phyloP scores from a whole-genome alignment of 163 green algal species.

The Picocystis sp. region DNA sequence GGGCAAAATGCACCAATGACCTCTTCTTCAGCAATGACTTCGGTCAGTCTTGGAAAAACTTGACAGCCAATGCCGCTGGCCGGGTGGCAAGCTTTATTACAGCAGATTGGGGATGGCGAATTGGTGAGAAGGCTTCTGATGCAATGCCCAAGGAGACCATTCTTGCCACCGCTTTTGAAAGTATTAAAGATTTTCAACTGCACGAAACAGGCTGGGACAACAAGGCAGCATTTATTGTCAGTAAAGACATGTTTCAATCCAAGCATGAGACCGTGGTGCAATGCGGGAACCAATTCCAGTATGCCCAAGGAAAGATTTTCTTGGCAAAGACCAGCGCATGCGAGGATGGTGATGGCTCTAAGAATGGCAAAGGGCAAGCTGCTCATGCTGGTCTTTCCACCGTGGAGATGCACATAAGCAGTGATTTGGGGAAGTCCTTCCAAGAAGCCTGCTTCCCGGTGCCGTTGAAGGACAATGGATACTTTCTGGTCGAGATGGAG shows the following conservation, averaged over 20 bases:
- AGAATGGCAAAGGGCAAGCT: slow-evolving; percentile 3
- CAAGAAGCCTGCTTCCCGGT: slow-evolving; percentile 52
- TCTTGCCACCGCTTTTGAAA: slow-evolving; percentile 25
- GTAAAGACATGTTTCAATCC: slow-evolving; percentile 50
- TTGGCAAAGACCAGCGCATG: slow-evolving; percentile 46
- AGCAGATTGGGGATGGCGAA: slow-evolving; percentile 24
- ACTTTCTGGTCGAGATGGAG: slow-evolving; percentile 72
- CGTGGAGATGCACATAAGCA: slow-evolving; percentile 42
- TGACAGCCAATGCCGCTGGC: slow-evolving; percentile 8
- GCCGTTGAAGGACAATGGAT: slow-evolving; percentile 39
- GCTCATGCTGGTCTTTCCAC: slow-evolving; percentile 11
- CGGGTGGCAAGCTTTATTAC: slow-evolving; percentile 19
- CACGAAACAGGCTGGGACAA: slow-evolving; percentile 15
- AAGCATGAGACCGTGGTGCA: slow-evolving; percentile 30
- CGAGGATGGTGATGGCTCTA: slow-evolving; percentile 31
- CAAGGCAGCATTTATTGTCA: slow-evolving; percentile 68
- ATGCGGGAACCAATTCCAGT: slow-evolving; percentile 88
- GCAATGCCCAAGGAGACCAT: slow-evolving; percentile 18
- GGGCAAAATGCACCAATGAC: background rate
- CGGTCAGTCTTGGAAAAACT: slow-evolving; percentile 15
- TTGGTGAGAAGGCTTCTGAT: background rate
- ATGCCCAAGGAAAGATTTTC: slow-evolving; percentile 42
- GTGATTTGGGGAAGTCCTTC: slow-evolving; percentile 48
- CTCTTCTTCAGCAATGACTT: slow-evolving; percentile 11
- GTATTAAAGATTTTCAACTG: background rate